Base-by-base conservation (phyloP, 768 basidiomycete species). In the Xanthoconium purpureum region DNA sequence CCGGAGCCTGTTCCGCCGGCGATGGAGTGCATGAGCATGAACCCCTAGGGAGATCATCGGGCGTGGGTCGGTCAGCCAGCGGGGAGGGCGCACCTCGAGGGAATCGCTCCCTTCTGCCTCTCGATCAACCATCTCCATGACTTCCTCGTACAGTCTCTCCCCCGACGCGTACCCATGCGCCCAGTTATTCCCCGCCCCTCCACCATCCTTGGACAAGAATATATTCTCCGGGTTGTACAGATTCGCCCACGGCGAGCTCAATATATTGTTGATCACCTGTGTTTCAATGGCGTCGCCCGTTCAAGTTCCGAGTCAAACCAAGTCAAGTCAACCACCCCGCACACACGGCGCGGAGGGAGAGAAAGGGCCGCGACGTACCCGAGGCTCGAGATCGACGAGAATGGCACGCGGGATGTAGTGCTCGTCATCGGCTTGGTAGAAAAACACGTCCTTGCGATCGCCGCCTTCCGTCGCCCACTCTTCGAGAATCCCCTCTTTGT, bases 351-450 rank as follows among this genome's bases (percentile, higher is more conserved):
- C n/a, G 46, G 30, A 28, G 33, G 12, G 35, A 13, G 33, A 13
- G 13, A 3, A 2, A 35, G 9, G 12, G 33, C 33, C 3, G n/a
- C 6, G 29, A 77, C 86, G 70, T 67, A 97, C 96, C 70, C 97
- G 82, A 18, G 97, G 97, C 70, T 99, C 97, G 29, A 97, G 82
- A 73, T 99, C 97, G 57, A 98, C 86, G 38, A 99, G 81, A 58
- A 99, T 96, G 6, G 97, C 93, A 50, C 97, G 84, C 2, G 97
- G 97, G 57, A 99, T 95, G 73, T 98, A 99, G 66, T 97, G 95
- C 71, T 98, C 97, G 67, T 99, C 97, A 71, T 99, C 97, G n/a
- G 97, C 97, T 72, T 98, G 96, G 71, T 99, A 98, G 77, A 99
- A 99, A 76, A 99, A 99, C 29, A 97, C 96, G 74, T 99, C 97